phyloP scores from a whole-genome alignment of 2,329 filamentous ascomycete species.

The Colletotrichum tropicicola region DNA sequence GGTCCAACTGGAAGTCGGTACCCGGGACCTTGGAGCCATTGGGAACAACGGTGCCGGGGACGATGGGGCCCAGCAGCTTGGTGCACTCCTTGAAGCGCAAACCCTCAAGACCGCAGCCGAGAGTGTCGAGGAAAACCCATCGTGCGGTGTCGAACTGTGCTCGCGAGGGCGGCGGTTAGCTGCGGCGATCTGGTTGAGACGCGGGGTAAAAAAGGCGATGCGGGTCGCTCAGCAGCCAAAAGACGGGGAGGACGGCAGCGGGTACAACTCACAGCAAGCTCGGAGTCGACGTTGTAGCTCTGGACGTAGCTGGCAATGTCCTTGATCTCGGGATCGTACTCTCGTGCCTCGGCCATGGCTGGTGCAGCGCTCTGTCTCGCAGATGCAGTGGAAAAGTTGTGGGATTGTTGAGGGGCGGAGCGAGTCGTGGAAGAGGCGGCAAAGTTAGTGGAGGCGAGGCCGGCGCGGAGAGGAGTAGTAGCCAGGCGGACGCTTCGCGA shows the following conservation, averaged over 20 bases:
- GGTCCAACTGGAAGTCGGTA: slow-evolving; percentile 93
- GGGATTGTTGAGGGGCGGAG: slow-evolving; percentile 44
- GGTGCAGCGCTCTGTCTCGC: slow-evolving; percentile 58
- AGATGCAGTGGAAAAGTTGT: slow-evolving; percentile 60
- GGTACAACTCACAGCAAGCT: slow-evolving; percentile 84
- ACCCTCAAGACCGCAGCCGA: slow-evolving; percentile 95
- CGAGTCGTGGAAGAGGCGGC: slow-evolving; percentile 39
- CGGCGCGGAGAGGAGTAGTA: slow-evolving; percentile 45
- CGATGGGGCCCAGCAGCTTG: slow-evolving; percentile 91
- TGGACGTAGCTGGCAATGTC: slow-evolving; percentile 97
- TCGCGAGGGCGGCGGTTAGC: slow-evolving; percentile 36
- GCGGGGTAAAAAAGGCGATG: slow-evolving; percentile 30
- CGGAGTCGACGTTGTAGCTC: slow-evolving; percentile 89
- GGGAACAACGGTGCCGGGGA: slow-evolving; percentile 89
- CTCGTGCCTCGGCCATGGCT: slow-evolving; percentile 59
- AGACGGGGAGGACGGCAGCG: background rate
- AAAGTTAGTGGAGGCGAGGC: slow-evolving; percentile 44
- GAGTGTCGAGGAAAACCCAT: slow-evolving; percentile 95
- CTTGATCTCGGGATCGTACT: slow-evolving; percentile 91
- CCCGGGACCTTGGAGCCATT: slow-evolving; percentile 92
- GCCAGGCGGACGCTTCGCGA: slow-evolving; percentile 46
- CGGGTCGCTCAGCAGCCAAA: background rate
- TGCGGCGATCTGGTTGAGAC: slow-evolving; percentile 29
- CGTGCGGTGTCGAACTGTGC: slow-evolving; percentile 90
- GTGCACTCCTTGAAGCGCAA: slow-evolving; percentile 95